phyloP scores from a whole-genome alignment of 2,329 filamentous ascomycete species.

The Ambrosiella cleistominuta region DNA sequence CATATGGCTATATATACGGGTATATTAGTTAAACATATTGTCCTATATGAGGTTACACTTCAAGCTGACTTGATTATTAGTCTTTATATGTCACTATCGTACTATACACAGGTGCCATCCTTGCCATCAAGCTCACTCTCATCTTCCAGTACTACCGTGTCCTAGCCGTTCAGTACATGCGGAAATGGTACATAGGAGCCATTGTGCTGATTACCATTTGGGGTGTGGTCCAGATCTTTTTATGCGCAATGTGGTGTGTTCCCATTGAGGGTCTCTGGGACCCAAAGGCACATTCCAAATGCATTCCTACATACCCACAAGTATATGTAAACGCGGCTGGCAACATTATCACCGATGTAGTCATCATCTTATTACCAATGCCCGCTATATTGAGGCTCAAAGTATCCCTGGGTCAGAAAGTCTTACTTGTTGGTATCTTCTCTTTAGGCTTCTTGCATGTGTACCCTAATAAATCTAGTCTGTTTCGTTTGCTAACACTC shows the following conservation, averaged over 20 bases:
- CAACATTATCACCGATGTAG: constrained; percentile 18
- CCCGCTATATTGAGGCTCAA: constrained; percentile 17
- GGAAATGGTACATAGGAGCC: constrained; percentile 16
- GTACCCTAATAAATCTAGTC: too few species aligned
- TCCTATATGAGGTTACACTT: neutral
- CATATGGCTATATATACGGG: constrained; percentile 11
- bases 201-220: constrained; percentile 18
- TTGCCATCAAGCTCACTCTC: constrained; percentile 21
- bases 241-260: constrained; percentile 16
- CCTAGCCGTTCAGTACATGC: constrained; percentile 17
- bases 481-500: neutral
- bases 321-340: constrained; percentile 17
- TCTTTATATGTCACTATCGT: constrained; percentile 19
- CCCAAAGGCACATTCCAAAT: constrained; percentile 13
- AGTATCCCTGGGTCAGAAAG: constrained; percentile 15
- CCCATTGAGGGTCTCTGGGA: constrained; percentile 19
- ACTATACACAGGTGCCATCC: constrained; percentile 19
- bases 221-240: constrained; percentile 17
- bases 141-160: constrained; percentile 23
- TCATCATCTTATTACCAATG: constrained; percentile 17
- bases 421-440: constrained; percentile 17
- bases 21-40: neutral
- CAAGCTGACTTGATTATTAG: constrained; percentile 13
- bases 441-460: constrained; percentile 18
- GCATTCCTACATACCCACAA: constrained; percentile 15